Base-by-base conservation (phyloP, 176 grass and related monocot species). In the Carex kokanica region DNA sequence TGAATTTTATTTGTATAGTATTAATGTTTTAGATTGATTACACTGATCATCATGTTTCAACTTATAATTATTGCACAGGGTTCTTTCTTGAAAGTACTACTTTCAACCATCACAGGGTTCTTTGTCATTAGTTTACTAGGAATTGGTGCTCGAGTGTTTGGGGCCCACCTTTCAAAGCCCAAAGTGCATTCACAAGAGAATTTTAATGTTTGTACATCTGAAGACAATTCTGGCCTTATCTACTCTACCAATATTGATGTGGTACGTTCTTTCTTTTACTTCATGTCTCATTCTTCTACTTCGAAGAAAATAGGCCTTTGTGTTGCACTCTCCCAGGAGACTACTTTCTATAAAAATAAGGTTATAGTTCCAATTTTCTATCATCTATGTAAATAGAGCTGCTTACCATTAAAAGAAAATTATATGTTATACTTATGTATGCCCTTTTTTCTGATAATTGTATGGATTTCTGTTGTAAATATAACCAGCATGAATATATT, bases 91-190 rank as follows among this genome's bases (percentile, higher is more conserved):
- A 95, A 90, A 60, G 91, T 77, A 64, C 0, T 98, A 32, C 81
- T 87, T 75, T 31, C 58, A 86, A 72, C 88, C 11, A 85, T 94
- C 34, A 89, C 86, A 83, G 87, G 90, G 81, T 60, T 78, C 63
- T 94, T 83, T 82, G 71, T 93, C 86, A 62, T 94, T 87, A 63
- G 89, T 90, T 78, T 86, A 77, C 54, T 94, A n/a, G 83, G 82
- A 23, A 36, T 90, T 83, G 3, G 86, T 88, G 79, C 86, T 80
- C 86, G 85, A 84, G 55, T 88, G 86, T 91, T 83, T 84, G 86
- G 86, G 86, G 88, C 62, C 79, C 38, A 14, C 79, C 63, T 80
- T 25, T 87, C 77, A 86, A 85, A 80, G 18, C 38, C 17, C 79
- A 88, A 91, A 90, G 83, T 69, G 57, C 83, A 82, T 82, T 80